Base-by-base conservation (phyloP, 2,329 filamentous ascomycete genomes). In the Diaporthe citriasiana region DNA sequence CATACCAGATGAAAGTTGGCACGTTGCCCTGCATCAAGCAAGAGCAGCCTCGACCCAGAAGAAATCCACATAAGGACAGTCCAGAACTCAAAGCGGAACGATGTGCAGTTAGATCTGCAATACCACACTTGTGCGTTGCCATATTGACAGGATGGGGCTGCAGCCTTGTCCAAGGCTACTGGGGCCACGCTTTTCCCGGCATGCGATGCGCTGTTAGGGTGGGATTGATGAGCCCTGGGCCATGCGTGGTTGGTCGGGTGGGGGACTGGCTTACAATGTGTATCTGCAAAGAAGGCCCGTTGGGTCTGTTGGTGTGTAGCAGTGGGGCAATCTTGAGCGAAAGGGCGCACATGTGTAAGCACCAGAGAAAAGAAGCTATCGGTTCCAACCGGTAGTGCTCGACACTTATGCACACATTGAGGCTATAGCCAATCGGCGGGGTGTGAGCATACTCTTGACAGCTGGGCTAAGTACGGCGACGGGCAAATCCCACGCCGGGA, bases 241-340 rank as follows among this genome's bases (percentile, higher is more conserved):
- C 42, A 47, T 22, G 42, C 19, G 45, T 50, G 45, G 45, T n/a
- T 47, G 45, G 45, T 50, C 45, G 45, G 45, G 45, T 50, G 45
- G 45, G 47, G n/a, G 10, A n/a, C n/a, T 27, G n/a, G 47, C 47
- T 51, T 25, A 51, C 47, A 50, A 25, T 12, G n/a, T 25, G 10
- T 12, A 13, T 15, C 47, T 51, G 47, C 47, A n/a, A 25, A 57
- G 55, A 25, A 57, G 22, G 55, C 55, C 55, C 55, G 33, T 57
- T 51, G 63, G 15, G 45, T 50, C 30, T 66, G 60, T 51, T 51
- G 63, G 63, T 66, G 63, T 51, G 63, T 51, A 51, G 63, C 45
- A 51, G 60, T 25, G 60, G 60, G 59, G 59, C 40, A 45, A 25
- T 3, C 5, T 7, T 47, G 19, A 4, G 17, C 1, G 6, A n/a